Base-by-base conservation (phyloP, 495 filamentous ascomycete species). In the Bacidia gigantensis region DNA sequence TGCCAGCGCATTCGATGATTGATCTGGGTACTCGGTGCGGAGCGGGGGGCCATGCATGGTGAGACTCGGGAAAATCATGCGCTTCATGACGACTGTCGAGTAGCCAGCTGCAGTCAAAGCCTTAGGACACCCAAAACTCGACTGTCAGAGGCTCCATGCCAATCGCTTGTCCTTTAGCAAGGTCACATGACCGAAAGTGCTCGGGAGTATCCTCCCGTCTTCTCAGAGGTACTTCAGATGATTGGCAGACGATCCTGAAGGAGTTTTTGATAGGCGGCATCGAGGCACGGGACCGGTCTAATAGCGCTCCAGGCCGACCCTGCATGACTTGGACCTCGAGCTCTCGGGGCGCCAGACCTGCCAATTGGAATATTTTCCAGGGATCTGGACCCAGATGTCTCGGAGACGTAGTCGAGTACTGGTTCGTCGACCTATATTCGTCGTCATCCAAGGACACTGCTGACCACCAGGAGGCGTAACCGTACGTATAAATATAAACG, bases 101-200 rank as follows among this genome's bases (percentile, higher is more conserved):
- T 5, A 14, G 29, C 29, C 29, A 35, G 14, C 7, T 35, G 29
- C 29, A 35, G 14, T 5, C 29, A 35, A 7, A 35, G 47, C 47
- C 32, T 50, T n/a, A 26, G 32, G 29, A 21, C 26, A 35, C 24
- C 23, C 11, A 35, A 22, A 26, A 39, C 24, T 24, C n/a, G 10
- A 24, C 50, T 26, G 21, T 3, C 32, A 26, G 24, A 38, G 47
- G 38, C 26, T 50, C 14, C 5, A 50, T 50, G 32, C 47, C 47
- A 50, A 50, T 50, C 47, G 47, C 47, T 50, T 50, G 38, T 11
- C 26, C 51, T 40, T 40, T 52, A 51, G 11, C 26, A 56, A 45
- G n/a, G 58, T 62, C 60, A 62, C 60, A 62, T 62, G 60, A 62
- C 56, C 46, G 48, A 53, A 57, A 50, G 57, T 49, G 51, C 32